These are phyloP conservation scores for Populus simonii DNA, from an alignment of 345 rosid species.

Conservation along the genomic window DNA sequence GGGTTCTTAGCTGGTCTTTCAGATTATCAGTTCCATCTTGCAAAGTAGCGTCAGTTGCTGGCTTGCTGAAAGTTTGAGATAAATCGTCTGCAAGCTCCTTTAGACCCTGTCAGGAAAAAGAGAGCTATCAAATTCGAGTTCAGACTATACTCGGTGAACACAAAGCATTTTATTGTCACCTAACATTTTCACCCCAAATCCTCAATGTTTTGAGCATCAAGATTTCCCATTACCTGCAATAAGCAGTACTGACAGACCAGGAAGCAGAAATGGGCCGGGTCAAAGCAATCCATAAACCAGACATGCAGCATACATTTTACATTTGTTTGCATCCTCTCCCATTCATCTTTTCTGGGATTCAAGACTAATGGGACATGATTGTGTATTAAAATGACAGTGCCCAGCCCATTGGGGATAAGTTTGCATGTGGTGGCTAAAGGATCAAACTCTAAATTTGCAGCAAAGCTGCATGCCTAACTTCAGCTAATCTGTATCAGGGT, in stretches of 20 bases:
- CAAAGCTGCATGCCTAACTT: not conserved
- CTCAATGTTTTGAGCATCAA: not conserved
- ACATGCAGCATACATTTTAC: not conserved
- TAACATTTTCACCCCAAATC: not conserved
- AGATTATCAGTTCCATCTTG: slow-evolving; percentile 25
- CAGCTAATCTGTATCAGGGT: not conserved
- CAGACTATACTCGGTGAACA: not conserved
- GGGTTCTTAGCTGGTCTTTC: slow-evolving; percentile 25
- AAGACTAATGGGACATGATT: not conserved
- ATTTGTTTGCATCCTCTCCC: not conserved
- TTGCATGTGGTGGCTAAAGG: not conserved
- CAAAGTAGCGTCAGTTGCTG: slow-evolving; percentile 20
- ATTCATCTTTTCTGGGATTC: not conserved
- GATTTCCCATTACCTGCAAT: not conserved
- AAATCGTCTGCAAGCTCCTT: slow-evolving; percentile 41
- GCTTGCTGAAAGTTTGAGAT: slow-evolving; percentile 17
- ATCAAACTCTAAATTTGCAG: not conserved
- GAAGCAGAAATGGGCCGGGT: not conserved
- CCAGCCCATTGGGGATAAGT: not conserved
- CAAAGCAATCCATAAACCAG: not conserved
- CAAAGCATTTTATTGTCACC: not conserved
- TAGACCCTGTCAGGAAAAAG: slow-evolving; percentile 46
- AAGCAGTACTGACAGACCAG: not conserved
- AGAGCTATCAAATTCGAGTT: not conserved
- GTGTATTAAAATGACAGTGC: not conserved